Conservation (phyloP, 73 alveolate species). For the Paramecium sonneborni region DNA sequence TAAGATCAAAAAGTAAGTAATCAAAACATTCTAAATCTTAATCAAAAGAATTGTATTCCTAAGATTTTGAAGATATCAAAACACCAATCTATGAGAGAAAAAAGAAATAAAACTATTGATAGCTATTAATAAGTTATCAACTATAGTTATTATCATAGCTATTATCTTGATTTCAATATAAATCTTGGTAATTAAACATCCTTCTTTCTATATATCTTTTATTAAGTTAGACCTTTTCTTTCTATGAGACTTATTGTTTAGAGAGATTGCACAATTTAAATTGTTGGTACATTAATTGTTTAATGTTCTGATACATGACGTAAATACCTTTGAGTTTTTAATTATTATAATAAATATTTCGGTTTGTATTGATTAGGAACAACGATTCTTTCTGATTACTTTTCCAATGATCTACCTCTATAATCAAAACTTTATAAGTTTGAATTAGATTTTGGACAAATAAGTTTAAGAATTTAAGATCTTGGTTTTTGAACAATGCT, state of each 20-base stretch:
- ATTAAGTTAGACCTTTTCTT: background rate
- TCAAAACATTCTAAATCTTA: background rate
- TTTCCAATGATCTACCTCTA: background rate
- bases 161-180: background rate
- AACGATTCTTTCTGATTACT: background rate
- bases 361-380: background rate
- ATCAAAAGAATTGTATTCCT: background rate
- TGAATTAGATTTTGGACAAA: background rate
- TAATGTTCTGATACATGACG: background rate
- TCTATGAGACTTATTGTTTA: background rate
- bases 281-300: background rate
- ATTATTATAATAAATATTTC: background rate
- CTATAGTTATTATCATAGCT: background rate
- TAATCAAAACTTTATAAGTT: background rate
- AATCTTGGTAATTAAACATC: background rate
- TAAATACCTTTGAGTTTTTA: background rate
- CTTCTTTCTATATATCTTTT: background rate
- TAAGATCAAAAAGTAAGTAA: slow-evolving; percentile 1
- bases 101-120: background rate
- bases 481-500: background rate
- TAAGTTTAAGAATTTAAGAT: background rate
- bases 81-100: slow-evolving; percentile 8
- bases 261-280: background rate
- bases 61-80: slow-evolving; percentile 39
- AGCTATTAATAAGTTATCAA: background rate